These are phyloP conservation scores for Myxozyma melibiosi DNA, from an alignment of 805 yeast species.

Conservation along the genomic window DNA sequence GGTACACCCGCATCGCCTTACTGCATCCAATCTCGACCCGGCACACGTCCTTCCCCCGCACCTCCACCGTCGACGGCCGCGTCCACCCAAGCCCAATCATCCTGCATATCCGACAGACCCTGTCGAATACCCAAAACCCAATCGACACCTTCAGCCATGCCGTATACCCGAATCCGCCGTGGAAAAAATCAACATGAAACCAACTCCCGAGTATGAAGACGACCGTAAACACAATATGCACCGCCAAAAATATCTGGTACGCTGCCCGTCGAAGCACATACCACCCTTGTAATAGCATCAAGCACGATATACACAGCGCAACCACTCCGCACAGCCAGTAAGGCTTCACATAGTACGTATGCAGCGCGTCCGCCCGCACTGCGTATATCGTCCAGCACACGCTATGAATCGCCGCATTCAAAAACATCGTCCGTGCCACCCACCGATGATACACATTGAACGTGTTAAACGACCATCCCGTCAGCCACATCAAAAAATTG, in stretches of 20 bases:
- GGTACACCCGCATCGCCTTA: not conserved
- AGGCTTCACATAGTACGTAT: not conserved
- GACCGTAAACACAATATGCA: slow-evolving; percentile 60
- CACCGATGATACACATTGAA: slow-evolving; percentile 68
- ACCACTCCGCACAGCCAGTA: slow-evolving; percentile 44
- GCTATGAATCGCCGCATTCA: slow-evolving; percentile 58
- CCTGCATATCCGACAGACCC: slow-evolving; percentile 58
- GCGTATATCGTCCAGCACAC: slow-evolving; percentile 54
- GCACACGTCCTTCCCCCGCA: slow-evolving; percentile 1
- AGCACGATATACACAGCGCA: slow-evolving; percentile 45
- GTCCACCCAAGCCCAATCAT: slow-evolving; percentile 40
- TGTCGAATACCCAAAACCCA: slow-evolving; percentile 71
- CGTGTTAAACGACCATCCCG: slow-evolving; percentile 64
- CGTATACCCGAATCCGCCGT: slow-evolving; percentile 50
- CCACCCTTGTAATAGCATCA: slow-evolving; percentile 53
- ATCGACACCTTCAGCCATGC: slow-evolving; percentile 56
- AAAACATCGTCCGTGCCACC: slow-evolving; percentile 54
- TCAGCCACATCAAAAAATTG: slow-evolving; percentile 60
- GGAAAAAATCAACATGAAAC: slow-evolving; percentile 49
- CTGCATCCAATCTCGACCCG: slow-evolving; percentile 1
- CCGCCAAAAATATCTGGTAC: slow-evolving; percentile 61
- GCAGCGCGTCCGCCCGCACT: slow-evolving; percentile 12
- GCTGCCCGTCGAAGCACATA: slow-evolving; percentile 52
- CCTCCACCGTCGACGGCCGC: not conserved
- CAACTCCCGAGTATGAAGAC: slow-evolving; percentile 58